Evolutionary conservation across 208 protist species (phyloP).

Genomic region (Histomonas meleagridis): DNA sequence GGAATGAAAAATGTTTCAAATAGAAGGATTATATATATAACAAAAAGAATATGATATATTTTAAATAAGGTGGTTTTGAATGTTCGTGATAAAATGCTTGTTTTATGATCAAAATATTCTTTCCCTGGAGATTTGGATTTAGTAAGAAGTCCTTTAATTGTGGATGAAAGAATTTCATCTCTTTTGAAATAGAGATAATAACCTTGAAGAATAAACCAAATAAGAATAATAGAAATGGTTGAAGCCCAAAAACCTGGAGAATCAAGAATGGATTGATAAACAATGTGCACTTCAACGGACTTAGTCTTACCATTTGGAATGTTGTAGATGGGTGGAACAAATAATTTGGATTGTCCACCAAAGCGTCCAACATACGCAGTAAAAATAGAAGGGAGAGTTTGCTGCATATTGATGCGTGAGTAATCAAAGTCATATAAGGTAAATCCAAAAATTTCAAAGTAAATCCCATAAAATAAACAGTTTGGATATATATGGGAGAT

Average conservation of each 20-base stretch:
- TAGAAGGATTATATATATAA: not conserved
- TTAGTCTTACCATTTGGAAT: not conserved
- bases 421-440: not conserved
- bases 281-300: not conserved
- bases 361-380: not conserved
- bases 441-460: not conserved
- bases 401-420: not conserved
- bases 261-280: not conserved
- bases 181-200: not conserved
- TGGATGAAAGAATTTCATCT: not conserved
- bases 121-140: not conserved
- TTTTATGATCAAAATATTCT: not conserved
- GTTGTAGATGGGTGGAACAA: not conserved
- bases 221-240: not conserved
- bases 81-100: not conserved
- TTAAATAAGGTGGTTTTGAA: not conserved
- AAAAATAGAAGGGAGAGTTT: not conserved
- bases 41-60: not conserved
- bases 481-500: not conserved
- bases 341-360: not conserved
- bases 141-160: not conserved
- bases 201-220: too few species aligned
- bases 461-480: not conserved
- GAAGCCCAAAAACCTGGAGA: not conserved
- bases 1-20: not conserved